Evolutionary conservation across 495 filamentous ascomycete species (phyloP).

Genomic region (Penicillium bialowiezense): DNA sequence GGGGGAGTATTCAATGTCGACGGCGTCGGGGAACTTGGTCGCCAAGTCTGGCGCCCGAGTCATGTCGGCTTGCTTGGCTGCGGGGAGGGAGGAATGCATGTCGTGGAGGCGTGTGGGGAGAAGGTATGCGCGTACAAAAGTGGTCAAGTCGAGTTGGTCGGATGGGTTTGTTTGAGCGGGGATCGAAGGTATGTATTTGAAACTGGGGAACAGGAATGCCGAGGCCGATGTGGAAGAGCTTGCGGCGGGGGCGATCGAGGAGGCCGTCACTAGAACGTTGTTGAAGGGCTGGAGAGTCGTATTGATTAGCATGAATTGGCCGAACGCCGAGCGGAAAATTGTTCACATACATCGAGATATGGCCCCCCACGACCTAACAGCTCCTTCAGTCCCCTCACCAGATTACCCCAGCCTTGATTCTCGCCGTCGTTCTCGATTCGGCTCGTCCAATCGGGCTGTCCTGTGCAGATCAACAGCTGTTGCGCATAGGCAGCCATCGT

Average conservation of each 20-base stretch:
- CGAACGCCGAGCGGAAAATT: background rate
- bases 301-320: background rate
- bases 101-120: slow-evolving; percentile 58
- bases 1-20: slow-evolving; percentile 61
- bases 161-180: slow-evolving; percentile 27
- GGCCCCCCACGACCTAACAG: slow-evolving; percentile 63
- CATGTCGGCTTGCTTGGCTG: slow-evolving; percentile 26
- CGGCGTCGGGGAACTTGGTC: slow-evolving; percentile 32
- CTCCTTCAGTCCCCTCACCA: slow-evolving; percentile 69
- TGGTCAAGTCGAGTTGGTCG: slow-evolving; percentile 22
- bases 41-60: slow-evolving; percentile 30
- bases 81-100: slow-evolving; percentile 51
- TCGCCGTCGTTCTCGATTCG: slow-evolving; percentile 63
- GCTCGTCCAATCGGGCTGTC: slow-evolving; percentile 73
- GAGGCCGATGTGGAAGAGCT: slow-evolving; percentile 49
- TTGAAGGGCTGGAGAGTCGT: slow-evolving; percentile 63
- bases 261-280: slow-evolving; percentile 70
- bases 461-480: slow-evolving; percentile 81
- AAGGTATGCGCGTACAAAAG: slow-evolving; percentile 40
- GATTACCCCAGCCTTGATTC: slow-evolving; percentile 42
- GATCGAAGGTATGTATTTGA: slow-evolving; percentile 74
- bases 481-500: slow-evolving; percentile 77
- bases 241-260: slow-evolving; percentile 57
- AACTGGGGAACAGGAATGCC: slow-evolving; percentile 70
- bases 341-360: slow-evolving; percentile 65